Evolutionary conservation across 2,329 filamentous ascomycete species (phyloP).

Genomic region (Nemania serpens): DNA sequence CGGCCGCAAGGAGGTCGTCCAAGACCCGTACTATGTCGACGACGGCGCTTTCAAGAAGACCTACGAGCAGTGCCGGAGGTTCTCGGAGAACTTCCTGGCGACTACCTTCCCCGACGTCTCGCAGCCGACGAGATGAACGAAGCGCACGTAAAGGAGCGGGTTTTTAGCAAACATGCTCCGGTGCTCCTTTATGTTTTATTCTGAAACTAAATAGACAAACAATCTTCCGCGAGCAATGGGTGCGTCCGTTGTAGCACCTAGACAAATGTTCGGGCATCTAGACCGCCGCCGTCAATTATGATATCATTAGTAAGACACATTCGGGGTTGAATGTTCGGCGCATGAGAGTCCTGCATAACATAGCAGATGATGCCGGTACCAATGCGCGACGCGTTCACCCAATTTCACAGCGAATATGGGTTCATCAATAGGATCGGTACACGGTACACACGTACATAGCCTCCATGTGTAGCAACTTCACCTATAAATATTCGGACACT

Average conservation of each 20-base stretch:
- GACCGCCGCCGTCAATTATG: background rate
- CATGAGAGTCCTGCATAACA: too few species aligned
- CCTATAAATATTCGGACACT: too few species aligned
- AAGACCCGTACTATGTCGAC: constrained; percentile 94
- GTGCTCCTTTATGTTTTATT: background rate
- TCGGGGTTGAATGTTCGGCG: background rate
- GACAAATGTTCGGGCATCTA: background rate
- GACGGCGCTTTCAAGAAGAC: constrained; percentile 79
- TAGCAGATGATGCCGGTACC: too few species aligned
- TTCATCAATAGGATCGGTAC: too few species aligned
- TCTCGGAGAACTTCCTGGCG: constrained; percentile 75
- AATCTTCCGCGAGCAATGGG: too few species aligned
- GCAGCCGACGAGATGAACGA: constrained; percentile 23
- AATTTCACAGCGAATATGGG: too few species aligned
- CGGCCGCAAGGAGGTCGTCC: constrained; percentile 70
- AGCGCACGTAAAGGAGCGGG: background rate
- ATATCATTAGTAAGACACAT: background rate
- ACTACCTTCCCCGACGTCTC: constrained; percentile 53
- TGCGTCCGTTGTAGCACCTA: too few species aligned
- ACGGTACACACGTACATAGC: too few species aligned
- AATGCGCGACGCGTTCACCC: too few species aligned
- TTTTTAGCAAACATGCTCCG: background rate
- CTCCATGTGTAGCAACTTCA: too few species aligned
- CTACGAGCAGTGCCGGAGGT: constrained; percentile 82
- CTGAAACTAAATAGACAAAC: too few species aligned